Evolutionary conservation across 208 protist species (phyloP), one percentile per base, ranked within the genome.

Genomic region (Leishmania gerbilli): DNA sequence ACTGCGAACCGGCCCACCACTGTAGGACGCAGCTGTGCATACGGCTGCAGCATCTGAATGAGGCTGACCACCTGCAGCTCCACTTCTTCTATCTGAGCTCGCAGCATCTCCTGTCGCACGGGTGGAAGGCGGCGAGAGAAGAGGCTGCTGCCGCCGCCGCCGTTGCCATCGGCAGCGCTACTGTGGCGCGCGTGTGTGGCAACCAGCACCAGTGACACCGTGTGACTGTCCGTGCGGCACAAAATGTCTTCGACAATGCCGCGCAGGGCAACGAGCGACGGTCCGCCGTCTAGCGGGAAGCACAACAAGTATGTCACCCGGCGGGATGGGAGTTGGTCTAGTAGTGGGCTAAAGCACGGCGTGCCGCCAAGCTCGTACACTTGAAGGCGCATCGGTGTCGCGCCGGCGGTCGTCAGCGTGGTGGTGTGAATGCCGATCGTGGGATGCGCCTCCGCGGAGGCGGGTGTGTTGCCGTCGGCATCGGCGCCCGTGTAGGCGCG

Each of bases 271-370:
- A 90, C 77, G 34, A 97, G 72, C 1, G 84, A 82, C 34, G 86
- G 74, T n/a, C 69, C 49, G 19, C 64, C 83, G 45, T 77, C n/a
- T 24, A 97, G 87, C 7, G 89, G 89, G 77, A 96, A 95, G 82
- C 90, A 96, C 4, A 97, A 76, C 9, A 95, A 85, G 80, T 94
- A 97, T 13, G 90, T 92, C 47, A 92, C 88, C 67, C 91, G 89
- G 34, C 89, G 87, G 9, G 88, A 88, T 9, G 94, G 92, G 8
- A 96, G 85, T 53, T 91, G 81, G 45, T 91, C 88, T 21, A 90
- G 84, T 74, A 97, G 76, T 9, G 92, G 68, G 37, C 88, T 87
- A 81, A 96, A 96, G 85, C 86, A 94, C 40, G 84, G 77, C 74
- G 82, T 80, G 0, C 95, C 95, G 49, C 93, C 85, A 6, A 97